Percentiles rank a stretch among this genome's conserved stretches.
Conservation (phyloP, 495 filamentous ascomycete species). For the Penicillium dipodomyicola region DNA sequence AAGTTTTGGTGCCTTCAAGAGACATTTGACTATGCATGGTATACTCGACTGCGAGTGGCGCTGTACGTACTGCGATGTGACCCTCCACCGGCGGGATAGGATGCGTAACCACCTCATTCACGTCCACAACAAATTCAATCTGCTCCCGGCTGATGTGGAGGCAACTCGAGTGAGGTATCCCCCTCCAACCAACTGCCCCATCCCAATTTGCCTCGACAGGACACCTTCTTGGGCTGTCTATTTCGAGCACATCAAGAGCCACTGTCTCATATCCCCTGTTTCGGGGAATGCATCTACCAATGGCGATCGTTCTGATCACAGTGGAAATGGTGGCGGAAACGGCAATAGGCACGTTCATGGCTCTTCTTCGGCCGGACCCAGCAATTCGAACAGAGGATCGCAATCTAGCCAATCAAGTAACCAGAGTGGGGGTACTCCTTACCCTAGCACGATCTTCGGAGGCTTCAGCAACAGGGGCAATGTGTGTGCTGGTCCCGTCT, state of each 20-base stretch:
- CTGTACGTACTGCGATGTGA: background rate
- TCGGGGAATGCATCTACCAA: background rate
- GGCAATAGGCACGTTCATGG: background rate
- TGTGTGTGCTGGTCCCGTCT: too few species aligned
- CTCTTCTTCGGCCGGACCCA: background rate
- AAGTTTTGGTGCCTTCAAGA: background rate
- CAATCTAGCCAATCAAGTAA: background rate
- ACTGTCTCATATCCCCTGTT: background rate
- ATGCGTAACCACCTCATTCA: background rate
- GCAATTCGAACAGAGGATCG: background rate
- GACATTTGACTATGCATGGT: background rate
- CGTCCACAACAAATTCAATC: background rate
- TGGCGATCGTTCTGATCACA: background rate
- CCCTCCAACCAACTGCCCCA: background rate
- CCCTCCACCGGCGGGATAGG: background rate
- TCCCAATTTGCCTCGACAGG: background rate
- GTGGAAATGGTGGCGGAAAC: background rate
- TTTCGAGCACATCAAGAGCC: background rate
- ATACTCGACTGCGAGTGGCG: background rate
- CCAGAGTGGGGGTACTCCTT: background rate
- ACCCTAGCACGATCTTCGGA: background rate
- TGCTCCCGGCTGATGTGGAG: background rate
- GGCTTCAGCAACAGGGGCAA: background rate
- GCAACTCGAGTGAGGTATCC: background rate
- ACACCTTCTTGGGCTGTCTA: background rate